These are phyloP conservation scores for Achaetomium macrosporum DNA, from an alignment of 2,329 filamentous ascomycete genomes.

Conservation along the genomic window DNA sequence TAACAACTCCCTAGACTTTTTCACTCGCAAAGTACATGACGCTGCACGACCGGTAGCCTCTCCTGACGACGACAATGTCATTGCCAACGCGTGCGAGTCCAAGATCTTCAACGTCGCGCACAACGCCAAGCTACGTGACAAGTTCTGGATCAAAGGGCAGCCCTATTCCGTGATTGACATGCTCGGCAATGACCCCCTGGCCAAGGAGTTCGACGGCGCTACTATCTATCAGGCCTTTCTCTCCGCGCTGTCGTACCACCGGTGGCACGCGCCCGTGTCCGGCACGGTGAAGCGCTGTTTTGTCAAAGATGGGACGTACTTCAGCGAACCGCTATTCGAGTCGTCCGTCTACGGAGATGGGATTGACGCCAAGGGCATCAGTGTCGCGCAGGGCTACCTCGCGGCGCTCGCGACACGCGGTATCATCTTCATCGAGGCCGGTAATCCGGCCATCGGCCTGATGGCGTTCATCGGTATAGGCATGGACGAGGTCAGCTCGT, in stretches of 20 bases:
- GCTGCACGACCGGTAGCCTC: slow-evolving; percentile 52
- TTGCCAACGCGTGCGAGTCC: slow-evolving; percentile 62
- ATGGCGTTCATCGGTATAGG: slow-evolving; percentile 67
- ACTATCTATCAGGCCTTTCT: slow-evolving; percentile 68
- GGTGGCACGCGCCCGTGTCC: slow-evolving; percentile 65
- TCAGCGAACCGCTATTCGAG: slow-evolving; percentile 49
- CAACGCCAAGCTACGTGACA: slow-evolving; percentile 49
- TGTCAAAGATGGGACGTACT: slow-evolving; percentile 61
- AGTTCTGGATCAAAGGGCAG: slow-evolving; percentile 65
- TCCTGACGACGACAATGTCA: slow-evolving; percentile 46
- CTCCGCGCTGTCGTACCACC: slow-evolving; percentile 61
- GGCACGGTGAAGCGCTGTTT: slow-evolving; percentile 55
- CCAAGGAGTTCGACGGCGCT: slow-evolving; percentile 52
- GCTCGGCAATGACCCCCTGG: slow-evolving; percentile 50
- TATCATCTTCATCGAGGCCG: slow-evolving; percentile 64
- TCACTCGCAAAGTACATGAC: slow-evolving; percentile 53
- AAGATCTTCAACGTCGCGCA: slow-evolving; percentile 48
- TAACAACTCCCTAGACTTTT: slow-evolving; percentile 41
- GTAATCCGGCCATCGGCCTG: slow-evolving; percentile 60
- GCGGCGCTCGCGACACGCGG: slow-evolving; percentile 62
- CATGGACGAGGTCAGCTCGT: slow-evolving; percentile 72
- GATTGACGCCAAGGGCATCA: slow-evolving; percentile 40
- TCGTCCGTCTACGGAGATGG: slow-evolving; percentile 22
- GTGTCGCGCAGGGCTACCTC: slow-evolving; percentile 58
- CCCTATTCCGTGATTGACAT: slow-evolving; percentile 62